Base-by-base conservation (phyloP, 768 basidiomycete genomes). In the Boletus pseudo-olivaceus region DNA sequence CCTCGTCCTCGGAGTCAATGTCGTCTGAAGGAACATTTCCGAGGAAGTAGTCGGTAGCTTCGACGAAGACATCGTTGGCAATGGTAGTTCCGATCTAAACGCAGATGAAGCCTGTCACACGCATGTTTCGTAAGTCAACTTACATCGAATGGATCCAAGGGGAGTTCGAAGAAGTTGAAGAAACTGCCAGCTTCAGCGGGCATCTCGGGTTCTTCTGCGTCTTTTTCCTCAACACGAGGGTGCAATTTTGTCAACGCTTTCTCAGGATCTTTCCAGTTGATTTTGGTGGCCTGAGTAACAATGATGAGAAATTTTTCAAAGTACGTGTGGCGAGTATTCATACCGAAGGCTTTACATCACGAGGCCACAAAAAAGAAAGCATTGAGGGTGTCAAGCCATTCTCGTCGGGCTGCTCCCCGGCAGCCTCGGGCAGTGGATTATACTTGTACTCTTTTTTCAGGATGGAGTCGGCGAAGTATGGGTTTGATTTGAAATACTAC, bases 401-500 rank as follows among this genome's bases (percentile, higher is more conserved):
- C 61, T 73, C 83, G 65, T 88, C 87, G 1, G 85, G 75, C 67
- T 74, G 76, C 47, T 90, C 85, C 34, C 73, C 68, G 27, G 76
- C 74, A 49, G 80, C 77, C 23, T 75, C 75, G 38, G 81, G 74
- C 4, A 82, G 78, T 20, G 83, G 77, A 12, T 79, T 70, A 66
- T 82, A 88, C 68, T 85, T 88, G 78, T 82, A 93, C 68, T 87
- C 88, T 73, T 93, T 93, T 71, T 83, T 90, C 66, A 93, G 70
- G 37, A 91, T 80, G 43, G 75, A 74, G 70, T 93, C 83, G 20
- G 76, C 75, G 75, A 93, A 93, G 75, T 82, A 90, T 20, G 88
- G 88, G 73, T 93, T 93, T 65, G 90, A 80, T 70, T 88, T 90
- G 78, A 93, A 93, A 66, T 88, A 67, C 91, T 93, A 42, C 19